Percentiles rank a stretch among this genome's conserved stretches.
Evolutionary conservation across 2,329 filamentous ascomycete genomes (phyloP).

Genomic region (Diaporthe batatas): DNA sequence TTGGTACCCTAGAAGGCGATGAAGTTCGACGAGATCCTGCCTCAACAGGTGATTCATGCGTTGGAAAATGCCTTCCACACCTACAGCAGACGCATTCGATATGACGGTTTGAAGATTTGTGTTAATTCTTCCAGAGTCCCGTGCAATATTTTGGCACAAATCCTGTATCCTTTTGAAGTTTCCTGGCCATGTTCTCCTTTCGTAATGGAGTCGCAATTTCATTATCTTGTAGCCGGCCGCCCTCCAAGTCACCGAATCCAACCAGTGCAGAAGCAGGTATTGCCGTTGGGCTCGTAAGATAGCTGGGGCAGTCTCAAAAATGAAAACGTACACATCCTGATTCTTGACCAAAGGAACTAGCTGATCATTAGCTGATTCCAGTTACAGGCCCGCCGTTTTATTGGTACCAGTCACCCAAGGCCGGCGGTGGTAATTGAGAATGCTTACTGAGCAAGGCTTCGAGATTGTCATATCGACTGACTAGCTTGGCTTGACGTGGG

Average conservation of each 20-base stretch:
- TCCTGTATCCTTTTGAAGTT: not conserved
- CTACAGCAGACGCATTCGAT: no score
- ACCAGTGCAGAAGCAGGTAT: not conserved
- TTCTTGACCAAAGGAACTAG: not conserved
- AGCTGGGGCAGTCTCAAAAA: not conserved
- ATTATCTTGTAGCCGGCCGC: not conserved
- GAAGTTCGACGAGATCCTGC: not conserved
- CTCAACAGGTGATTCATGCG: not conserved
- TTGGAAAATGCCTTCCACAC: not conserved
- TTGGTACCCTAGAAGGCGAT: slow-evolving; percentile 1
- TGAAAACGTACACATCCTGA: not conserved
- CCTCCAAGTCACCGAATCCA: not conserved
- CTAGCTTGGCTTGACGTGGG: not conserved
- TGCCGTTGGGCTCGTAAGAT: slow-evolving; percentile 10
- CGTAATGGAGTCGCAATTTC: slow-evolving; percentile 8
- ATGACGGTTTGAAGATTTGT: not conserved
- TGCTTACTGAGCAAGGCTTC: slow-evolving; percentile 4
- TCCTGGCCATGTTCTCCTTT: not conserved
- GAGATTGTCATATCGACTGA: not conserved
- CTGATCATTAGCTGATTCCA: not conserved
- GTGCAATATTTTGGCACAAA: not conserved
- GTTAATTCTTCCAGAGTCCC: not conserved
- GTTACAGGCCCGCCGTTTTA: no score
- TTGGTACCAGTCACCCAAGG: no score
- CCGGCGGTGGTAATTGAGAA: no score